phyloP scores from a whole-genome alignment of 352 stramenopile genomes.

The Phytophthora tubulina region DNA sequence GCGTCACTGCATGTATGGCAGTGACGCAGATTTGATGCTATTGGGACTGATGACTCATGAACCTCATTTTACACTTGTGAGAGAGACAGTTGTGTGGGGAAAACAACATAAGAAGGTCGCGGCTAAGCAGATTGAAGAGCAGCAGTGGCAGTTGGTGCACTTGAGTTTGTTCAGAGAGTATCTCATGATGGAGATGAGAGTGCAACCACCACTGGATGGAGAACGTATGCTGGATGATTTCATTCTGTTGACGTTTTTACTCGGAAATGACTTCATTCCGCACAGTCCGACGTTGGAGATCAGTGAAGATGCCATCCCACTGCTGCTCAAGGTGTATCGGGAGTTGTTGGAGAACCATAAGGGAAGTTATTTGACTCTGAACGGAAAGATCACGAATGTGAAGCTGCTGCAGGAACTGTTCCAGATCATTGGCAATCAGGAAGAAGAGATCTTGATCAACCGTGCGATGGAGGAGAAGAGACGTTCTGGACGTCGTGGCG shows the following conservation, averaged over 20 bases:
- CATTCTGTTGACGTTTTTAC: conserved; percentile 99
- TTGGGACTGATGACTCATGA: conserved; percentile 98
- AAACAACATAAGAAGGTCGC: conserved; percentile 60
- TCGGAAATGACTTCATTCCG: conserved; percentile 99
- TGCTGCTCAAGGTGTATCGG: conserved; percentile 94
- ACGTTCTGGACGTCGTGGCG: conserved; percentile 44
- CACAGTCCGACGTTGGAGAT: conserved; percentile 99
- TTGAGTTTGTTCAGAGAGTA: conserved; percentile 98
- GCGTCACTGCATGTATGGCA: conserved; percentile 98
- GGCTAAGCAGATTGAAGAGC: conserved; percentile 94
- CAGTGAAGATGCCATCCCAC: conserved; percentile 97
- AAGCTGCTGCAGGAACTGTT: conserved; percentile 94
- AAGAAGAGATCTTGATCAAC: conserved; percentile 95
- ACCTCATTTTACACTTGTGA: conserved; percentile 98
- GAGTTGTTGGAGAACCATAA: conserved; percentile 85
- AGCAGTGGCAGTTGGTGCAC: conserved; percentile 98
- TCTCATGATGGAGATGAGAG: conserved; percentile 96
- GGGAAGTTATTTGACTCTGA: conserved; percentile 94
- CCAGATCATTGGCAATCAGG: conserved; percentile 91
- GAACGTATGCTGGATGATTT: conserved; percentile 99
- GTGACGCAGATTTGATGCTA: conserved; percentile 99
- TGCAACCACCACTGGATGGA: conserved; percentile 59
- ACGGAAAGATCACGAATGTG: conserved; percentile 92
- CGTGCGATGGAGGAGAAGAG: conserved; percentile 68
- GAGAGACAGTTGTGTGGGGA: conserved; percentile 98